Conservation (phyloP, 106 monocot species). For the Dendrobium nobile region DNA sequence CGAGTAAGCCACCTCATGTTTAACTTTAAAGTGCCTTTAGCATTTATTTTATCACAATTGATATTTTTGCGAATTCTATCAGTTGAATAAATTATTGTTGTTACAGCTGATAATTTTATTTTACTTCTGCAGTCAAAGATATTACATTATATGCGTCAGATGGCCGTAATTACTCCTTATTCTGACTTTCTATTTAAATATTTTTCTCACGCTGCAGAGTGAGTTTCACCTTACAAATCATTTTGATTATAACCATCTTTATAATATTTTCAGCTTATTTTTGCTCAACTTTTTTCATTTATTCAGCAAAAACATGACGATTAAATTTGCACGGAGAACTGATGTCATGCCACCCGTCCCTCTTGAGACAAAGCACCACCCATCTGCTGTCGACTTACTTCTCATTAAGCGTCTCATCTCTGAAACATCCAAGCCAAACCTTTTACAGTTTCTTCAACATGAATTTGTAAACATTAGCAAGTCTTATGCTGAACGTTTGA, state of each 20-base stretch:
- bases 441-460: slow-evolving; percentile 94
- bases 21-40: not conserved
- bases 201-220: slow-evolving; percentile 68
- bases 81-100: not conserved
- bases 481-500: slow-evolving; percentile 87
- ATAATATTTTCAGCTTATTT: slow-evolving; percentile 5
- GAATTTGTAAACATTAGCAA: slow-evolving; percentile 97
- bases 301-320: slow-evolving; percentile 69
- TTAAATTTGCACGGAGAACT: slow-evolving; percentile 82
- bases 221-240: slow-evolving; percentile 22
- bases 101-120: slow-evolving; percentile 8
- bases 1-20: slow-evolving; percentile 52
- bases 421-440: slow-evolving; percentile 85
- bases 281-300: slow-evolving; percentile 5
- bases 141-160: slow-evolving; percentile 96
- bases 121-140: slow-evolving; percentile 74
- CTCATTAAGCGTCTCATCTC: slow-evolving; percentile 88
- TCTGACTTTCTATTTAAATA: slow-evolving; percentile 87
- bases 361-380: slow-evolving; percentile 91
- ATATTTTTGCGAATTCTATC: not conserved
- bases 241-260: slow-evolving; percentile 1
- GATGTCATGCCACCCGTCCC: slow-evolving; percentile 97
- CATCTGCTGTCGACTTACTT: slow-evolving; percentile 96
- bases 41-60: not conserved
- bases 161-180: slow-evolving; percentile 99